phyloP scores from a whole-genome alignment of 139 green algal species.

The Closterium sp. region DNA sequence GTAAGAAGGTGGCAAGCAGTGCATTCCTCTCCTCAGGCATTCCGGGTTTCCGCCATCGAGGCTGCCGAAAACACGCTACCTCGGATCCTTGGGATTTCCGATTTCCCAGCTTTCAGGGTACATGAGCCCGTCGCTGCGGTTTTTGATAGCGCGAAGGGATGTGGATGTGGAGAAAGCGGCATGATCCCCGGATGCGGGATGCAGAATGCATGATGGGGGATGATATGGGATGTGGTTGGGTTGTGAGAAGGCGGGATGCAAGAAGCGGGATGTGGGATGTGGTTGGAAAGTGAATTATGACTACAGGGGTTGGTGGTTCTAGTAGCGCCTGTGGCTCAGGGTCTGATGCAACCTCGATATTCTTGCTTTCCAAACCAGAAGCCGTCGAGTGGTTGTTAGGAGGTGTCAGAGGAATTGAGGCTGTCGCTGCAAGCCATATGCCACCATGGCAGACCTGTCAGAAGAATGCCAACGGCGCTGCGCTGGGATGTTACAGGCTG shows the following conservation, averaged over 20 bases:
- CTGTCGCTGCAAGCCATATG: background rate
- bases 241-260: background rate
- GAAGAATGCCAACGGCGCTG: background rate
- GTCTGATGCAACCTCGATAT: background rate
- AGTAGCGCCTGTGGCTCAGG: background rate
- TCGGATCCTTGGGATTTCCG: background rate
- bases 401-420: background rate
- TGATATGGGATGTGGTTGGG: background rate
- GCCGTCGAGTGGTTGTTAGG: background rate
- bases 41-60: background rate
- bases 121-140: background rate
- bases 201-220: background rate
- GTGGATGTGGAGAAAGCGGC: background rate
- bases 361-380: background rate
- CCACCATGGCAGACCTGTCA: background rate
- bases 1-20: background rate
- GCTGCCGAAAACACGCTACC: background rate
- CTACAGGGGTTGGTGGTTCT: background rate
- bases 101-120: background rate
- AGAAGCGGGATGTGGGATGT: background rate
- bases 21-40: background rate
- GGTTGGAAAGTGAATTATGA: background rate
- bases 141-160: background rate
- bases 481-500: too few species aligned
- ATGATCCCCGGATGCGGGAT: background rate